These are phyloP conservation scores for Phaeotremella skinneri DNA, from an alignment of 768 basidiomycete genomes.

Conservation along the genomic window DNA sequence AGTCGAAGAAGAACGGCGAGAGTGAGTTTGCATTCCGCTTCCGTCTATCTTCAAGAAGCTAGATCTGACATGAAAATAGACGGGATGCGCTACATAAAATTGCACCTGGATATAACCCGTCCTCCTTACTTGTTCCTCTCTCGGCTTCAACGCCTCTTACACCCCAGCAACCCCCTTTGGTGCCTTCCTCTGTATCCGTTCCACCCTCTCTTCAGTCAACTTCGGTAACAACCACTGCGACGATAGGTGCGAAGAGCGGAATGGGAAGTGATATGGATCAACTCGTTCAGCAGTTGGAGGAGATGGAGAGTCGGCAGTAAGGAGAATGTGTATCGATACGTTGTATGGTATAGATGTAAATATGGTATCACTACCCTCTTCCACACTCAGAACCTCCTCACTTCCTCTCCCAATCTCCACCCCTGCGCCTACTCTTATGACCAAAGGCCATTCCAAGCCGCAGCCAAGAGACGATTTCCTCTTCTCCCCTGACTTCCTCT, in stretches of 20 bases:
- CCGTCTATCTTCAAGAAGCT: neutral
- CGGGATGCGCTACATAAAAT: constrained; percentile 41
- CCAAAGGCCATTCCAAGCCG: neutral
- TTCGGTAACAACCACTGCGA: constrained; percentile 4
- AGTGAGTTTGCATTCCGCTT: constrained; percentile 60
- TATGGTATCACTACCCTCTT: no score
- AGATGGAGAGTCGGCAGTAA: constrained; percentile 55
- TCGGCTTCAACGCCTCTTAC: constrained; percentile 12
- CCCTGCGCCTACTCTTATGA: neutral
- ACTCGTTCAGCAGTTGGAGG: constrained; percentile 75
- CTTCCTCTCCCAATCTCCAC: no score
- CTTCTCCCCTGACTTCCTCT: neutral
- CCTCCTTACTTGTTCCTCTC: constrained; percentile 34
- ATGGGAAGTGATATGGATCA: constrained; percentile 66
- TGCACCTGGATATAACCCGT: constrained; percentile 46
- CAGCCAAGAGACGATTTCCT: neutral
- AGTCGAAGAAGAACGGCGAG: constrained; percentile 69
- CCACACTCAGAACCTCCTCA: neutral
- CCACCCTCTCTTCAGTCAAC: constrained; percentile 1
- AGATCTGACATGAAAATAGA: constrained; percentile 15
- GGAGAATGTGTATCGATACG: neutral
- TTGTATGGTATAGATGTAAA: neutral
- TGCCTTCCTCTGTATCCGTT: constrained; percentile 7
- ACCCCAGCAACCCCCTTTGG: neutral
- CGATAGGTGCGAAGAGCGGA: constrained; percentile 22